Percentiles rank a stretch among this genome's conserved stretches.
These are phyloP conservation scores for Brassica incana DNA, from an alignment of 345 rosid genomes.

Conservation along the genomic window DNA sequence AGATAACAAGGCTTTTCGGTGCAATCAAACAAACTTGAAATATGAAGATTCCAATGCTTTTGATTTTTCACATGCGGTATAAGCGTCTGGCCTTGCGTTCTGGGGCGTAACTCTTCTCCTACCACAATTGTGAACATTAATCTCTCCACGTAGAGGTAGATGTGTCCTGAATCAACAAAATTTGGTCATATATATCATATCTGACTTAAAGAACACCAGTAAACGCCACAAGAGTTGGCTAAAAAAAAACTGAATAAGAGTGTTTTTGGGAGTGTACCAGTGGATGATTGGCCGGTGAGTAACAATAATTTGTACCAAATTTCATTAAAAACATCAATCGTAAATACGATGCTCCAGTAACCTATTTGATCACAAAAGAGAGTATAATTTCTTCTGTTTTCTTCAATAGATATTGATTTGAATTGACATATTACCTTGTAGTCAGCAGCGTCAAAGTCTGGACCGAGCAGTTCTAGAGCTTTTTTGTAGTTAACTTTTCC, in stretches of 20 bases:
- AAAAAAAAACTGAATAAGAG: background rate
- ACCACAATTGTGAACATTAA: too few relatives aligned
- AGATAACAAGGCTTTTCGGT: slow-evolving; percentile 3
- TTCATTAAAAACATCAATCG: slow-evolving; percentile 76
- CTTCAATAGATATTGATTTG: background rate
- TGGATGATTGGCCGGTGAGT: slow-evolving; percentile 53
- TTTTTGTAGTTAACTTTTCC: slow-evolving; percentile 52
- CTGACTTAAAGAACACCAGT: too few relatives aligned
- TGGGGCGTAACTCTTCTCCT: too few relatives aligned
- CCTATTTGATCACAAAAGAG: slow-evolving; percentile 35
- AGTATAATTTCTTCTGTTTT: background rate
- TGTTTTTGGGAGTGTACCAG: slow-evolving; percentile 43
- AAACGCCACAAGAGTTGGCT: background rate
- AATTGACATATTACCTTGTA: slow-evolving; percentile 54
- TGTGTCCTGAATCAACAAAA: slow-evolving; percentile 31
- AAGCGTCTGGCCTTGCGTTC: slow-evolving; percentile 42
- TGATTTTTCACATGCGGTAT: slow-evolving; percentile 47
- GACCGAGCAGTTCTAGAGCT: slow-evolving; percentile 61
- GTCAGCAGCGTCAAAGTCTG: slow-evolving; percentile 59
- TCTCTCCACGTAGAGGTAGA: too few relatives aligned
- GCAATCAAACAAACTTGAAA: slow-evolving; percentile 31
- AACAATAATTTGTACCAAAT: slow-evolving; percentile 64
- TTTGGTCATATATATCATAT: background rate
- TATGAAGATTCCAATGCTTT: slow-evolving; percentile 54
- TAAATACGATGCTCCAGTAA: slow-evolving; percentile 79